Percentiles rank a stretch among this genome's conserved stretches.
phyloP scores from a whole-genome alignment of 495 filamentous ascomycete species.

The Tetracladium setigerum region DNA sequence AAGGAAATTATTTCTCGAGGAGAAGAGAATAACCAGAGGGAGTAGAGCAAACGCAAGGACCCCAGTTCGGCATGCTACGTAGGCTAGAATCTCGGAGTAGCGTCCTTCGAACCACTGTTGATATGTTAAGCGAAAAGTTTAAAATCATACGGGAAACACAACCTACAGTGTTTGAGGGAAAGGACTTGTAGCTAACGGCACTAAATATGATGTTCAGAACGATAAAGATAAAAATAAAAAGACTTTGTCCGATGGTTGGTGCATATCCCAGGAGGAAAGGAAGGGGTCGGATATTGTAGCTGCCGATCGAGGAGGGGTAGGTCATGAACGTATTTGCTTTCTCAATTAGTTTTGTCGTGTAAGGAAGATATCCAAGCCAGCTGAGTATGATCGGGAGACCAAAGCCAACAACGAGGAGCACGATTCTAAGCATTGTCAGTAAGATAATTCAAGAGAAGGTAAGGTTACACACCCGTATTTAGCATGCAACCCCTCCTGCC shows the following conservation, averaged over 20 bases:
- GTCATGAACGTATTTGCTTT: constrained; percentile 19
- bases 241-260: constrained; percentile 28
- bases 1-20: constrained; percentile 37
- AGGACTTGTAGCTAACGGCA: constrained; percentile 22
- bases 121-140: no score
- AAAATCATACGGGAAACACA: no score
- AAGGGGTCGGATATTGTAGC: constrained; percentile 16
- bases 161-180: constrained; percentile 19
- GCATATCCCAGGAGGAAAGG: neutral
- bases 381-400: constrained; percentile 20
- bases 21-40: constrained; percentile 31
- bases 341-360: constrained; percentile 8
- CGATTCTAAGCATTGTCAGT: constrained; percentile 19
- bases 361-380: constrained; percentile 17
- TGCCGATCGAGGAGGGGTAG: constrained; percentile 24
- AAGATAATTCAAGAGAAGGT: no score
- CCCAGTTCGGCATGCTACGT: constrained; percentile 33
- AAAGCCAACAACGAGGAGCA: constrained; percentile 8
- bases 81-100: constrained; percentile 27
- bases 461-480: constrained; percentile 1
- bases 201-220: constrained; percentile 33
- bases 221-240: constrained; percentile 31
- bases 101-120: neutral
- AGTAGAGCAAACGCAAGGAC: constrained; percentile 23
- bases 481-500: neutral